Conservation (phyloP, 106 monocot species). For the Platanthera zijinensis region DNA sequence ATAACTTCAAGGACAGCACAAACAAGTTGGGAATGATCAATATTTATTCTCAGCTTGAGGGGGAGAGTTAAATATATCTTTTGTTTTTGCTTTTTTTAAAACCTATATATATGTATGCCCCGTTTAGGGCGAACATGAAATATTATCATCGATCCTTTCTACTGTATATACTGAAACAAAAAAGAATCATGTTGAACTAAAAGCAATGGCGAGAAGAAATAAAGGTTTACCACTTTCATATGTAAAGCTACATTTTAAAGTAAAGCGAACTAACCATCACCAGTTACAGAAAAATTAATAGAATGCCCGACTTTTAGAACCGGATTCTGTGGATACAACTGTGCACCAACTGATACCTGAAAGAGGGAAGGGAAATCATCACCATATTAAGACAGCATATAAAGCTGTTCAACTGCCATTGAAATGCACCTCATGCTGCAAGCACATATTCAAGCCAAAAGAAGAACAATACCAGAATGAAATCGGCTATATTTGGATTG, state of each 20-base stretch:
- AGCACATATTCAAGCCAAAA: neutral
- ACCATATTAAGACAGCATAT: constrained; percentile 3
- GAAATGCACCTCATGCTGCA: neutral
- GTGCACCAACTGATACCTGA: constrained; percentile 80
- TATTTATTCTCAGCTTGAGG: too few species aligned
- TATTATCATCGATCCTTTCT: too few species aligned
- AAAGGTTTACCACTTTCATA: neutral
- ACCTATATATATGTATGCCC: too few species aligned
- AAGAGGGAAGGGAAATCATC: neutral
- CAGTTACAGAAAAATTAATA: constrained; percentile 59
- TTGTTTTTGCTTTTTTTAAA: too few species aligned
- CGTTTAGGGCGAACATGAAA: too few species aligned
- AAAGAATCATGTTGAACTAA: neutral
- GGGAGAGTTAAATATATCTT: too few species aligned
- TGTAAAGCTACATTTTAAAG: neutral
- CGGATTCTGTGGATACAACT: constrained; percentile 68
- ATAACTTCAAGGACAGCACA: too few species aligned
- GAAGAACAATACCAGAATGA: constrained; percentile 53
- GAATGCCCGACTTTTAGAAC: constrained; percentile 50
- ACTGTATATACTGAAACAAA: too few species aligned
- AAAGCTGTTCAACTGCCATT: neutral
- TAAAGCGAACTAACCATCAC: constrained; percentile 48
- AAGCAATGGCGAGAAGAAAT: neutral
- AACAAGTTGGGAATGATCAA: too few species aligned
- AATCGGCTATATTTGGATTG: constrained; percentile 59